Percentiles rank a stretch among this genome's conserved stretches.
phyloP scores from a whole-genome alignment of 495 filamentous ascomycete species.

The Hypoxylon crocopeplum region DNA sequence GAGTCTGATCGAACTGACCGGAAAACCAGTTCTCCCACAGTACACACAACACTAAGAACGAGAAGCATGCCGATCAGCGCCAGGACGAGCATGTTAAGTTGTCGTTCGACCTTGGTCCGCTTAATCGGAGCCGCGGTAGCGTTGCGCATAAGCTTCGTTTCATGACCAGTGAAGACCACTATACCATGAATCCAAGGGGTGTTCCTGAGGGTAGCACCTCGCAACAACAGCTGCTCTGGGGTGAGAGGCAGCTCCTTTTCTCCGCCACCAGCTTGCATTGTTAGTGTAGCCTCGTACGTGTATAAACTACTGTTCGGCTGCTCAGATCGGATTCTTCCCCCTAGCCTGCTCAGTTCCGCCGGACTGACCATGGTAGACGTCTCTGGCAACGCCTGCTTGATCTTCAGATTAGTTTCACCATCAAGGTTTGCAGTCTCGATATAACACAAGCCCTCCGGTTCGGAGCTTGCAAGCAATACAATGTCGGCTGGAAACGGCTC shows the following conservation, averaged over 20 bases:
- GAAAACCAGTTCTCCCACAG: conserved; percentile 87
- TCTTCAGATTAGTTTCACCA: conserved; percentile 98
- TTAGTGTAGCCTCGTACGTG: conserved; percentile 96
- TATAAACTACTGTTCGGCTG: conserved; percentile 99
- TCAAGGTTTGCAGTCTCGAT: conserved; percentile 99
- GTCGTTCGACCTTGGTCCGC: conserved; percentile 89
- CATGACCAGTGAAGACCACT: conserved; percentile 97
- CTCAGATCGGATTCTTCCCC: conserved; percentile 88
- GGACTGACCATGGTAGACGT: conserved; percentile 87
- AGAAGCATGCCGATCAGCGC: conserved; percentile 87
- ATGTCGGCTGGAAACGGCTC: conserved; percentile 96
- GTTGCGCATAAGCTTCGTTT: conserved; percentile 99
- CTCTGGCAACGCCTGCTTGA: conserved; percentile 97
- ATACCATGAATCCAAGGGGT: conserved; percentile 98
- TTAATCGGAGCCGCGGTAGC: conserved; percentile 98
- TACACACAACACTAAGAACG: conserved; percentile 83
- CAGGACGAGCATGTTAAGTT: conserved; percentile 91
- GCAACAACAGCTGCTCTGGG: conserved; percentile 80
- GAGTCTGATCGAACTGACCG: conserved; percentile 63
- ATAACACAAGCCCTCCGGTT: conserved; percentile 97
- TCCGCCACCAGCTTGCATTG: conserved; percentile 88
- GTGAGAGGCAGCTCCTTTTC: conserved; percentile 77
- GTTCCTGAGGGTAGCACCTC: conserved; percentile 93
- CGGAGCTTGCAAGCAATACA: conserved; percentile 89
- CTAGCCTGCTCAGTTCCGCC: conserved; percentile 82